Conservation (phyloP, 352 stramenopile genomes). For the Peronosclerospora sorghi region DNA sequence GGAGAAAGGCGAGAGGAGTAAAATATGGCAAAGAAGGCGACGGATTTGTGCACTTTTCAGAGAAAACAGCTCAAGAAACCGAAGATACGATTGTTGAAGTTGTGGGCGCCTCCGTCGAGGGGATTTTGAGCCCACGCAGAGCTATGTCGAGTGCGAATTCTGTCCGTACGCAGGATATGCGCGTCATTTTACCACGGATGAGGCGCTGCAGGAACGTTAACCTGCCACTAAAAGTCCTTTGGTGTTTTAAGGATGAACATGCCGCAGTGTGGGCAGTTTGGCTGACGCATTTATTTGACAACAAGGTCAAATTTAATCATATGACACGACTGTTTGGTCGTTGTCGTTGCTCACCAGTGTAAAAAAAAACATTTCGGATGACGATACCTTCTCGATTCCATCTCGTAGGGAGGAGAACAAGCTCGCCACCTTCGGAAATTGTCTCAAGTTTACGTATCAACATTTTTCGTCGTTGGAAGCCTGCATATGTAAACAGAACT, state of each 20-base stretch:
- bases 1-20: constrained; percentile 2
- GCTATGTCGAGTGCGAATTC: constrained; percentile 55
- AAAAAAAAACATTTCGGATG: constrained; percentile 4
- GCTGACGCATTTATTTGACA: neutral
- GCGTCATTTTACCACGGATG: constrained; percentile 25
- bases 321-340: neutral
- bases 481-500: constrained; percentile 47
- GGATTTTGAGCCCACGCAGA: constrained; percentile 41
- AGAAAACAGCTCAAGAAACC: constrained; percentile 21
- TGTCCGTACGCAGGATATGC: constrained; percentile 58
- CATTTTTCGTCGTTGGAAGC: constrained; percentile 47
- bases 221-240: constrained; percentile 1
- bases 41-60: constrained; percentile 35
- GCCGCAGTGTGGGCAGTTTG: neutral
- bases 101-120: constrained; percentile 28
- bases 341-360: neutral
- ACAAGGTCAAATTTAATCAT: neutral
- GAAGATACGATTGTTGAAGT: constrained; percentile 28
- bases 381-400: constrained; percentile 9
- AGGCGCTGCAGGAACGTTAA: constrained; percentile 8
- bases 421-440: constrained; percentile 20
- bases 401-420: neutral
- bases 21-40: constrained; percentile 8
- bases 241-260: neutral
- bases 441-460: constrained; percentile 27